Base-by-base conservation (phyloP, 2,329 filamentous ascomycete species). In the Clarireedia paspali region DNA sequence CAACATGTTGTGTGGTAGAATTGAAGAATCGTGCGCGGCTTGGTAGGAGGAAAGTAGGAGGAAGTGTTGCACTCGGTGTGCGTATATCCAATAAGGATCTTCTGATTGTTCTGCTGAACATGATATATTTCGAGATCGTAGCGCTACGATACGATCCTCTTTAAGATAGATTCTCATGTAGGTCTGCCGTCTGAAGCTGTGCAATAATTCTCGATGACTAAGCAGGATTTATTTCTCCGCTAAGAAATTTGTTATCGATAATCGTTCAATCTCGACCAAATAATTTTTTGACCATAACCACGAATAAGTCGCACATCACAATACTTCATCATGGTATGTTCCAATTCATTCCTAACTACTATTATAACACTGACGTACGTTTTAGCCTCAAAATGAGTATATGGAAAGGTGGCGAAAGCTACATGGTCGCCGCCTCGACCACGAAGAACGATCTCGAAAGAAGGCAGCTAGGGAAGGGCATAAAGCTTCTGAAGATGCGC, bases 391-490 rank as follows among this genome's bases (percentile, higher is more conserved):
- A 78, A 91, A 91, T 74, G 87, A 88, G 74, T 87, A 88, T 71
- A 88, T 88, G 75, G 89, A 94, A 73, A 81, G 88, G 73, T 91
- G 84, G 78, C 77, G 80, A 66, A 89, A 89, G 72, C 79, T 78
- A 62, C 78, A 81, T 65, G 78, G 78, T 60, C 57, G 57, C 30
- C 50, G 51, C 24, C 75, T 81, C 60, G 66, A 69, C 50, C 64
- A 71, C 59, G 88, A 67, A 47, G 94, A 99, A 76, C 86, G 91
- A 63, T 77, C 78, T 58, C 88, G 94, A 68, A 99, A 99, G 80
- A 84, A 85, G 66, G 77, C 83, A 60, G 94, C 94, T 59, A 87
- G 94, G 75, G 89, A 95, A 76, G 87, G 84, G 58, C 92, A 99
- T 79, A 85, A 91, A 74, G 83, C 83, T 56, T 94, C 88, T 50